These are phyloP conservation scores for Candida frijolesensis DNA, from an alignment of 1,139 yeast genomes.

Conservation along the genomic window DNA sequence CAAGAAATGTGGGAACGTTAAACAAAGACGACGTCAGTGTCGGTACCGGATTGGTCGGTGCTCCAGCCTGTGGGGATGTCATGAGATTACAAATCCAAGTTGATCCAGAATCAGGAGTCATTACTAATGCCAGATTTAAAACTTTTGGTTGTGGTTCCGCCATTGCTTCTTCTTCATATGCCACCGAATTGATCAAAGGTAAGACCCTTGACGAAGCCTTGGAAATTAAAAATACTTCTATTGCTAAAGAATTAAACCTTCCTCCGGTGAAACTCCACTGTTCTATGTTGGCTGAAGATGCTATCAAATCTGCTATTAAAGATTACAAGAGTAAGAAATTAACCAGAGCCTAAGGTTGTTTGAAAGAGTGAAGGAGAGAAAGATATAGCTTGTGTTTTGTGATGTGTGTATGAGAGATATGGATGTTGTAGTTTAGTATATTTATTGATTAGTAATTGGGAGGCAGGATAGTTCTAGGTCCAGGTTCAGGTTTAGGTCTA, in stretches of 20 bases:
- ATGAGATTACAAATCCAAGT: slow-evolving; percentile 97
- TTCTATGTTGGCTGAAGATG: slow-evolving; percentile 98
- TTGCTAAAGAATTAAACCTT: slow-evolving; percentile 88
- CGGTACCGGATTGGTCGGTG: slow-evolving; percentile 98
- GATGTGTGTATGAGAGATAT: background rate
- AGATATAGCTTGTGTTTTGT: background rate
- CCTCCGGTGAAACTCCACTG: slow-evolving; percentile 98
- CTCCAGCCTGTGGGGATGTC: slow-evolving; percentile 99
- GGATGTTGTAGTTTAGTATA: no score
- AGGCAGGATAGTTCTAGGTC: no score
- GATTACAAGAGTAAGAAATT: slow-evolving; percentile 82
- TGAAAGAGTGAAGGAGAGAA: background rate
- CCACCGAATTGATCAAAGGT: slow-evolving; percentile 94
- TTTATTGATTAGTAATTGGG: no score
- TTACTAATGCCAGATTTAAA: slow-evolving; percentile 94
- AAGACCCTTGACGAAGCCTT: slow-evolving; percentile 94
- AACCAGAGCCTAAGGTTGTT: background rate
- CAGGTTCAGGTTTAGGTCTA: no score
- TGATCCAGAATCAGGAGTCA: slow-evolving; percentile 84
- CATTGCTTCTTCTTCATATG: slow-evolving; percentile 92
- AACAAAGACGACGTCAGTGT: slow-evolving; percentile 76
- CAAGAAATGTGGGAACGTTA: slow-evolving; percentile 93
- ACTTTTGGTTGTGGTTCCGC: slow-evolving; percentile 99
- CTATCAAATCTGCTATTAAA: slow-evolving; percentile 94
- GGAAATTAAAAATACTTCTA: slow-evolving; percentile 83